Evolutionary conservation across 1,139 yeast species (phyloP), one percentile per base, ranked within the genome.

Genomic region (Yamadazyma triangularis): DNA sequence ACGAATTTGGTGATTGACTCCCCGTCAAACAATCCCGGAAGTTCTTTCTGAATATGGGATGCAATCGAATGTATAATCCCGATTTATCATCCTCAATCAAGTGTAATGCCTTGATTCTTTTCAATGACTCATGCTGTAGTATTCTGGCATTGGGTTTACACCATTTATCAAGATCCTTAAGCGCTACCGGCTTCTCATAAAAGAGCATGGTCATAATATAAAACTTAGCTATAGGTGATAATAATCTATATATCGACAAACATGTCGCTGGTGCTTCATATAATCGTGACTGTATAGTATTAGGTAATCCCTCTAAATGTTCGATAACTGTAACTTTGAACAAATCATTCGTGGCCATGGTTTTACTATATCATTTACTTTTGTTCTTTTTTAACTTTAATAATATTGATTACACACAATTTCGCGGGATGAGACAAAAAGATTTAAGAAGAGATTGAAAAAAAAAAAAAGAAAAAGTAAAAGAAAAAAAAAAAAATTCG

Each of bases 221-320:
- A 56, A 87, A 83, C 53, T 91, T 89, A 16, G 96, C 95, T 49
- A 91, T 60, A 12, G 91, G 80, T 0, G 98, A 96, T 19, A 93
- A 67, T 38, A 91, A 66, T 41, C 98, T 71, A 54, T 80, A 89
- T 14, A 91, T 81, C 3, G 98, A 94, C 30, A 91, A 65, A 52
- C 97, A 89, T 34, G 98, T 87, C 11, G 96, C 96, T 3, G 98
- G 96, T 32, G 76, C 67, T 36, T 60, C 69, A 56, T 84, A 91
- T 16, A 91, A 70, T 48, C 89, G 74, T 15, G 82, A 71, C 45
- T 88, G 89, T 11, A 88, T 87, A 6, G 82, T 66, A 48, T 82
- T 87, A 2, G 97, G 96, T 12, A 91, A 75, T 13, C 85, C 88
- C 50, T 88, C 96, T 37, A 91, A 66, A 54, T 91, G 89, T 47